Conservation (phyloP, 2,329 filamentous ascomycete species). For the Chaetomiaceae sp. region DNA sequence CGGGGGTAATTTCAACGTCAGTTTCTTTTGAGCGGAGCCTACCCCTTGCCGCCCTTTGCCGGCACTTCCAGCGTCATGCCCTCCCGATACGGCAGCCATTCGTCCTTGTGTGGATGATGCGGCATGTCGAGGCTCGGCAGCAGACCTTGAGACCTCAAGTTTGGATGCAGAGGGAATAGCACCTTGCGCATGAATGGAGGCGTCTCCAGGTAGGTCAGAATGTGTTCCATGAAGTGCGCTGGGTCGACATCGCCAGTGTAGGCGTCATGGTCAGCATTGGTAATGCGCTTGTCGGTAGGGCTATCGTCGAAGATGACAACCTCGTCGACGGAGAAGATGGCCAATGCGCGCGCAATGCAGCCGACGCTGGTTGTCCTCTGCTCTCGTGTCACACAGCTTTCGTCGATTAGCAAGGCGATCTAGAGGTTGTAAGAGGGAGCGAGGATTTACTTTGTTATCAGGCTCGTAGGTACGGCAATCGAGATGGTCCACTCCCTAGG, state of each 20-base stretch:
- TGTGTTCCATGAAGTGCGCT: slow-evolving; percentile 72
- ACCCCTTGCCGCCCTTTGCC: slow-evolving; percentile 37
- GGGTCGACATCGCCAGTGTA: slow-evolving; percentile 71
- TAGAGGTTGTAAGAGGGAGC: neutral
- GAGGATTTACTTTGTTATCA: slow-evolving; percentile 61
- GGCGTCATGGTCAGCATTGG: slow-evolving; percentile 46
- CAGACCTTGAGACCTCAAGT: slow-evolving; percentile 67
- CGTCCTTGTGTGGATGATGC: slow-evolving; percentile 70
- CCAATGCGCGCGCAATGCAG: slow-evolving; percentile 73
- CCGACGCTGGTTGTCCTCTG: slow-evolving; percentile 70
- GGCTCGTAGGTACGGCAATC: slow-evolving; percentile 72
- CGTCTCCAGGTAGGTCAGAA: slow-evolving; percentile 78
- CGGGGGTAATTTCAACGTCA: neutral
- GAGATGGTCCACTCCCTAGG: slow-evolving; percentile 71
- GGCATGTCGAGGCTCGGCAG: slow-evolving; percentile 80
- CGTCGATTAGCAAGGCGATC: slow-evolving; percentile 2
- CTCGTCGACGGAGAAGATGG: slow-evolving; percentile 82
- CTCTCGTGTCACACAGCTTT: slow-evolving; percentile 66
- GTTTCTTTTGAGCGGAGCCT: slow-evolving; percentile 7
- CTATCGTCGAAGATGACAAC: slow-evolving; percentile 76
- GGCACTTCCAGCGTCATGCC: slow-evolving; percentile 59
- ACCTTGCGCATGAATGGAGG: slow-evolving; percentile 74
- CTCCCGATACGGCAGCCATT: slow-evolving; percentile 77
- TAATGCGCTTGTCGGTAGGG: slow-evolving; percentile 42
- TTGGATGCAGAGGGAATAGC: slow-evolving; percentile 74